A percentile compares a stretch with the other conserved stretches of the same genome.
phyloP scores from a whole-genome alignment of 2,329 filamentous ascomycete genomes.

The Ophiocordyceps camponoti-floridani region DNA sequence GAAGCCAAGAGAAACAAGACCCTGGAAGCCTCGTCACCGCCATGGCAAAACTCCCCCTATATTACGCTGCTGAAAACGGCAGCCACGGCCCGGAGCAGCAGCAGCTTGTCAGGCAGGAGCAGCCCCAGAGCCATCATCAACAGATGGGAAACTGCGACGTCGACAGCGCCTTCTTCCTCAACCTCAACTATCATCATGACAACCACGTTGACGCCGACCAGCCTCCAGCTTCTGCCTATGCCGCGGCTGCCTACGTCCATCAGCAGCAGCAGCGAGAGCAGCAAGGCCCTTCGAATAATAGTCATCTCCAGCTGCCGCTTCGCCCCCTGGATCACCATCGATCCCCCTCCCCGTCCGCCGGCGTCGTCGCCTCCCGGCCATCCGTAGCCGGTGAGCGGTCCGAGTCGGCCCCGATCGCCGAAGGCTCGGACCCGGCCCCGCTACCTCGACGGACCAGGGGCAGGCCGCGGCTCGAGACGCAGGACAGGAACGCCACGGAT shows the following conservation, averaged over 20 bases:
- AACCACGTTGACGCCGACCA: not conserved
- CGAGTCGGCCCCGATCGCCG: not conserved
- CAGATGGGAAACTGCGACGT: not conserved
- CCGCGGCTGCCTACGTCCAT: not conserved
- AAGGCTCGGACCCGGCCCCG: constrained; percentile 8
- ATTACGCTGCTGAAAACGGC: not conserved
- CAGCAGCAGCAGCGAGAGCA: too few relatives aligned
- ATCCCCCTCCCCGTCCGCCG: not conserved
- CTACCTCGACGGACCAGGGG: constrained; percentile 40
- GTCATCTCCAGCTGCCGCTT: not conserved
- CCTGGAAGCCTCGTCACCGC: not conserved
- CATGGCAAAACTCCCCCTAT: not conserved
- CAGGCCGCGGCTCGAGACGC: constrained; percentile 56
- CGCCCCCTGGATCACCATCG: not conserved
- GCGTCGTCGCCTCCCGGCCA: constrained; percentile 13
- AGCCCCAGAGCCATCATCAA: not conserved
- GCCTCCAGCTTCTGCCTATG: not conserved
- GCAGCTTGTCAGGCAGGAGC: not conserved
- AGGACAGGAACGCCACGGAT: constrained; percentile 61
- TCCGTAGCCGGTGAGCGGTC: not conserved
- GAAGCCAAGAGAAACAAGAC: not conserved
- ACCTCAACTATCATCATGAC: not conserved
- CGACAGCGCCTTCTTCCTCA: not conserved
- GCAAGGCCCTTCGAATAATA: not conserved
- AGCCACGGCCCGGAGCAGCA: not conserved